These are phyloP conservation scores for Metroxylon sagu DNA, from an alignment of 176 grass and related monocot species.

Conservation along the genomic window DNA sequence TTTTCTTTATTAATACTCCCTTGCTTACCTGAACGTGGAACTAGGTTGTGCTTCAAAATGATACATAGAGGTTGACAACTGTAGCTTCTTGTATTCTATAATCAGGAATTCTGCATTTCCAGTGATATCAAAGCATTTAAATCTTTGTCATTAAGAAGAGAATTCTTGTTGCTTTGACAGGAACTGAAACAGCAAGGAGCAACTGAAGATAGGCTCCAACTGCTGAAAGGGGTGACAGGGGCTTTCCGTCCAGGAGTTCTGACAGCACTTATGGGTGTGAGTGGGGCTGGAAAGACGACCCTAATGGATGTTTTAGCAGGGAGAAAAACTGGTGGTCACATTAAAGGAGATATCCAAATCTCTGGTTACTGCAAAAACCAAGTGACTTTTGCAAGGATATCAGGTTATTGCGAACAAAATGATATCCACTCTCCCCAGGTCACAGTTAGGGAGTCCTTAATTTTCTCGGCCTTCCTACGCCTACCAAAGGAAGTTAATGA, in stretches of 20 bases:
- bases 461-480: conserved; percentile 55
- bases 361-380: conserved; percentile 65
- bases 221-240: conserved; percentile 56
- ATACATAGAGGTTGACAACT: too few species aligned
- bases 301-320: conserved; percentile 79
- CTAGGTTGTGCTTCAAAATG: too few species aligned
- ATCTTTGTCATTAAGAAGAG: too few species aligned
- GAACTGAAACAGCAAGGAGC: conserved; percentile 72
- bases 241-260: conserved; percentile 60
- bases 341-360: conserved; percentile 63
- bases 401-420: conserved; percentile 71
- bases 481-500: conserved; percentile 47
- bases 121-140: too few species aligned
- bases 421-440: conserved; percentile 78
- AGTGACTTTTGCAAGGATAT: conserved; percentile 65
- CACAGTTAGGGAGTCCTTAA: conserved; percentile 60
- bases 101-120: too few species aligned
- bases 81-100: too few species aligned
- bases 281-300: conserved; percentile 72
- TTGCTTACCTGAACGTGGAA: too few species aligned
- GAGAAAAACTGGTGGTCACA: conserved; percentile 63
- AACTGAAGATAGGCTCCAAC: conserved; percentile 45
- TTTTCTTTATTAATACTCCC: neutral
- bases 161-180: conserved; percentile 31
- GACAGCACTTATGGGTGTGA: conserved; percentile 69